Base-by-base conservation (phyloP, 2,329 filamentous ascomycete genomes). In the Diplodia sapinea region DNA sequence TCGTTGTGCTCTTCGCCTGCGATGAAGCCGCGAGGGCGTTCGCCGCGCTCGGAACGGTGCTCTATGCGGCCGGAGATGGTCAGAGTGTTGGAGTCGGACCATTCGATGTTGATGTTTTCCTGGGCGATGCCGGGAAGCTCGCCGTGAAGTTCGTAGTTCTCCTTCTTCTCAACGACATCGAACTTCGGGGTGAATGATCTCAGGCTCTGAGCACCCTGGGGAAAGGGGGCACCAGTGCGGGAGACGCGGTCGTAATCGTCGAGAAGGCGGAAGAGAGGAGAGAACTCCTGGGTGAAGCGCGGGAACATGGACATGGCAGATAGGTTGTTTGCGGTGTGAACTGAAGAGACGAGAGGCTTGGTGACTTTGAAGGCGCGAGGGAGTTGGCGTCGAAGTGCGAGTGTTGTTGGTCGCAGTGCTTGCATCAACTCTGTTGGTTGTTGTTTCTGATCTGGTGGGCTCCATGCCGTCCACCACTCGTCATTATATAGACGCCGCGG, bases 61-160 rank as follows among this genome's bases (percentile, higher is more conserved):
- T 93, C 91, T 67, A 88, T 85, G 70, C 84, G 87, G 74, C 92
- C 92, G 68, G 86, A 87, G 76, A 95, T 83, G 70, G 87, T 84
- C 52, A 94, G 81, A 17, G 90, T 93, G 80, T 91, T 89, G 51
- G 85, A 83, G 76, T 94, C 91, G 68, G 87, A 89, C 83, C 94
- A 94, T 75, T 94, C 91, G 75, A 94, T 91, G 76, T 85, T 82
- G 74, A 95, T 82, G 74, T 93, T 83, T 73, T 91, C 88, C 80
- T 92, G 91, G 70, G 86, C 86, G 72, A 94, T 83, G 66, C 92
- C 92, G 0, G 91, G 89, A 6, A 94, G 87, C 79, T 94, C 91
- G 73, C 91, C 92, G 73, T 94, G 88, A 23, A 94, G 88, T 79
- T 94, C 89, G 76, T 93, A 94, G 70, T 82, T 77, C 6, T 87